Percentiles rank a stretch among this genome's conserved stretches.
Conservation (phyloP, 148 eudicot genomes). For the Fallopia convolvulus region DNA sequence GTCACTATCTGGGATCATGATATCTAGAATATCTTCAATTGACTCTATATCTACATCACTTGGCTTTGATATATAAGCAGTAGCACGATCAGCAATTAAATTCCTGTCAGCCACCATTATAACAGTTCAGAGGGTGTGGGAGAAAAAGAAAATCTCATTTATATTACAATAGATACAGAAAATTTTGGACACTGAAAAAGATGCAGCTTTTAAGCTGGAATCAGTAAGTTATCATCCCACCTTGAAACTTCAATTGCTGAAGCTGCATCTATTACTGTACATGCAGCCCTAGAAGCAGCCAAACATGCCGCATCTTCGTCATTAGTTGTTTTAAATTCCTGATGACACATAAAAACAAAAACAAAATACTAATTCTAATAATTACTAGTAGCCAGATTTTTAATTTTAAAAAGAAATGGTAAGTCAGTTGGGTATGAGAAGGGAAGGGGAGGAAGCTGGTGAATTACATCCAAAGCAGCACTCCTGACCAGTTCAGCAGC, state of each 20-base stretch:
- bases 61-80: conserved; percentile 22
- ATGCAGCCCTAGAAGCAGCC: conserved; percentile 86
- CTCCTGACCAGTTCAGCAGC: conserved; percentile 91
- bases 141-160: not conserved
- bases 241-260: conserved; percentile 66
- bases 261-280: conserved; percentile 91
- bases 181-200: not conserved
- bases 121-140: conserved; percentile 14
- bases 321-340: conserved; percentile 58
- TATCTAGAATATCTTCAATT: conserved; percentile 52
- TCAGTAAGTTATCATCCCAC: conserved; percentile 38
- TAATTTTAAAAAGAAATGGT: not conserved
- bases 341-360: conserved; percentile 4
- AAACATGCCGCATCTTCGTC: conserved; percentile 81
- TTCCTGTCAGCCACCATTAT: conserved; percentile 34
- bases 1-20: conserved; percentile 49
- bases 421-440: not conserved
- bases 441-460: not conserved
- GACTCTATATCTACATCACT: conserved; percentile 39
- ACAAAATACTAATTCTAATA: conserved; percentile 17
- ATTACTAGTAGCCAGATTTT: not conserved
- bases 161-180: not conserved
- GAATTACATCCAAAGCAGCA: conserved; percentile 69
- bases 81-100: conserved; percentile 22
- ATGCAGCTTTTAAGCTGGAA: not conserved